Base-by-base conservation (phyloP, 116 monocot species). In the Iris pallida region DNA sequence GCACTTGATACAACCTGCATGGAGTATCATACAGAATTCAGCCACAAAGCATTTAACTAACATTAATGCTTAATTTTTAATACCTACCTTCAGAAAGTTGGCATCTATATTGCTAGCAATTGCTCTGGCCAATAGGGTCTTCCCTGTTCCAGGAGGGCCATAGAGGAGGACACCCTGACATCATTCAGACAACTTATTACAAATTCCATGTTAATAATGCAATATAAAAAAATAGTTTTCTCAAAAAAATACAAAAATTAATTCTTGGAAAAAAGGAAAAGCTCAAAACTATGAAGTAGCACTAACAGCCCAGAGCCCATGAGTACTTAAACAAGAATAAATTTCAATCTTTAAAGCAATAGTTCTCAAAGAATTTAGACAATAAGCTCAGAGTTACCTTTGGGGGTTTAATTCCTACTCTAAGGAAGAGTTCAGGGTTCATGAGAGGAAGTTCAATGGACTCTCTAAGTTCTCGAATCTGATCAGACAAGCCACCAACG, bases 51-150 rank as follows among this genome's bases (percentile, higher is more conserved):
- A 30, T 0, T 30, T 30, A 30, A 30, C 30, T 30, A 30, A 55
- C 51, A 52, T 14, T 52, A 3, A 52, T 52, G 8, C 12, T 52
- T 14, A 52, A 52, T 8, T 10, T 8, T 14, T 11, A 17, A 14
- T 45, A 69, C 30, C 30, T 30, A 94, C 94, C 94, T 90, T 94
- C 55, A 94, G 81, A 77, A 94, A 90, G 59, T 94, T 94, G 7
- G 94, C 94, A 85, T 94, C 94, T 55, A 94, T 94, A 48, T 94
- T 94, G 63, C 94, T 94, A 70, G 94, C 94, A 77, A 90, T 95
- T 57, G 90, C 88, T 83, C 90, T 81, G 7, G 94, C 94, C 18
- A 94, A 70, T 7, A 94, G 63, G 55, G 94, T 94, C 69, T 94
- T 94, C 16, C 94, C 94, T 56, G 94, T 94, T 73, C 94, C 94